phyloP scores from a whole-genome alignment of 1,284 basidiomycete genomes.

The Xerocomus nothofagi region DNA sequence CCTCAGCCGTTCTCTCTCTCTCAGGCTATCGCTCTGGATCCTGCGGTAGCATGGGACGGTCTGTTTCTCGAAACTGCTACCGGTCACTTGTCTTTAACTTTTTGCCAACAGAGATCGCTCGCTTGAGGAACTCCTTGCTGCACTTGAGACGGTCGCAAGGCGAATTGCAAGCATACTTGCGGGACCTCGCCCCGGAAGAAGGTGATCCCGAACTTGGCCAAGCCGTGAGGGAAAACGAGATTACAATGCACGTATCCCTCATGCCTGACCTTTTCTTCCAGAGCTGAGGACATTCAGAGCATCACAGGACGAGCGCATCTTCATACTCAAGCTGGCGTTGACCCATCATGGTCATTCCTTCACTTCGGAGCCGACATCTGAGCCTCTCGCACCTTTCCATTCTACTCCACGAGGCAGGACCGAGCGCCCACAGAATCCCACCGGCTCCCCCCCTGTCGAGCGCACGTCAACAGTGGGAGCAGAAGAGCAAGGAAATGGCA shows the following conservation, averaged over 20 bases:
- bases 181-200: conserved; percentile 28
- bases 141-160: conserved; percentile 66
- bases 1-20: conserved; percentile 73
- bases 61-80: neutral
- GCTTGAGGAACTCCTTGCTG: conserved; percentile 70
- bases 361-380: conserved; percentile 21
- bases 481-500: conserved; percentile 17
- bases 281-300: conserved; percentile 44
- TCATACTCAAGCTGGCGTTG: conserved; percentile 63
- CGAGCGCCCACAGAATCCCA: conserved; percentile 5
- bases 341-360: conserved; percentile 56
- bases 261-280: neutral
- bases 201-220: conserved; percentile 46
- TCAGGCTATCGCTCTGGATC: conserved; percentile 66
- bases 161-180: conserved; percentile 51
- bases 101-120: conserved; percentile 63
- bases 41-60: conserved; percentile 72
- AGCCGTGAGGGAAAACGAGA: conserved; percentile 54
- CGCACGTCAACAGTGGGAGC: neutral
- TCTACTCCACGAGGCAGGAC: neutral
- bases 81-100: neutral
- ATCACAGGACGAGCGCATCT: conserved; percentile 70
- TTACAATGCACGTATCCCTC: conserved; percentile 42
- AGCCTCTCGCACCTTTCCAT: neutral
- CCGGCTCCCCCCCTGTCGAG: neutral